These are phyloP conservation scores for Penicillium sp. DNA, from an alignment of 2,329 filamentous ascomycete genomes.

Conservation along the genomic window DNA sequence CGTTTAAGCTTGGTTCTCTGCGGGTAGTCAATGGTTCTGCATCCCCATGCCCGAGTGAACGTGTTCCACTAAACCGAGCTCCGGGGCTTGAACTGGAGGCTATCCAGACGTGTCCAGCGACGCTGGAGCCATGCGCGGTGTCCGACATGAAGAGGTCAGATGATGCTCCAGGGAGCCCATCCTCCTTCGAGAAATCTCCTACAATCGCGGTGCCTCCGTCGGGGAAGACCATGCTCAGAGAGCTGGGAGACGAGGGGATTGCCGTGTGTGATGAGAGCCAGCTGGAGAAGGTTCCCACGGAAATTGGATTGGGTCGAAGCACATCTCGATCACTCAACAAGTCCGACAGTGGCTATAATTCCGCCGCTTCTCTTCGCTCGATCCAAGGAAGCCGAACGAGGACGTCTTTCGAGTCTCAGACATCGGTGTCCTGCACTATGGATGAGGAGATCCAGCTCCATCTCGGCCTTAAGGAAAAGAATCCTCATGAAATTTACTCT, in stretches of 20 bases:
- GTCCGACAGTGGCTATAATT: slow-evolving; percentile 42
- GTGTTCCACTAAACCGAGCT: slow-evolving; percentile 22
- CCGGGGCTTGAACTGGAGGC: slow-evolving; percentile 18
- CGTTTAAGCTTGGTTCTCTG: slow-evolving; percentile 40
- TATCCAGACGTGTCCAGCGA: slow-evolving; percentile 9
- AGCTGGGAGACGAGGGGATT: slow-evolving; percentile 24
- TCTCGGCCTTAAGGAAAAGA: slow-evolving; percentile 18
- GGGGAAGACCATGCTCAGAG: slow-evolving; percentile 14
- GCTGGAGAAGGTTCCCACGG: slow-evolving; percentile 13
- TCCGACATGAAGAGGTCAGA: slow-evolving; percentile 18
- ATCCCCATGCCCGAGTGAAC: slow-evolving; percentile 40
- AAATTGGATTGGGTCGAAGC: slow-evolving; percentile 15
- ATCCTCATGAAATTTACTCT: slow-evolving; percentile 14
- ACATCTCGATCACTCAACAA: slow-evolving; percentile 29
- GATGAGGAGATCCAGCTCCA: slow-evolving; percentile 17
- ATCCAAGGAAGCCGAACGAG: slow-evolving; percentile 24
- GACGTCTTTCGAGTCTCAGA: slow-evolving; percentile 28
- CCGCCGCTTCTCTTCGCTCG: slow-evolving; percentile 34
- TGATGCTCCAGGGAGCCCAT: slow-evolving; percentile 32
- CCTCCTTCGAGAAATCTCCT: slow-evolving; percentile 37
- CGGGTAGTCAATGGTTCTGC: slow-evolving; percentile 40
- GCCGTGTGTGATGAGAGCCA: slow-evolving; percentile 17
- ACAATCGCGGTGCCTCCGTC: slow-evolving; percentile 13
- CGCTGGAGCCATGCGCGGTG: slow-evolving; percentile 2
- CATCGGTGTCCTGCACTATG: slow-evolving; percentile 16